phyloP scores from a whole-genome alignment of 495 filamentous ascomycete genomes.

The Baudoinia panamericana region DNA sequence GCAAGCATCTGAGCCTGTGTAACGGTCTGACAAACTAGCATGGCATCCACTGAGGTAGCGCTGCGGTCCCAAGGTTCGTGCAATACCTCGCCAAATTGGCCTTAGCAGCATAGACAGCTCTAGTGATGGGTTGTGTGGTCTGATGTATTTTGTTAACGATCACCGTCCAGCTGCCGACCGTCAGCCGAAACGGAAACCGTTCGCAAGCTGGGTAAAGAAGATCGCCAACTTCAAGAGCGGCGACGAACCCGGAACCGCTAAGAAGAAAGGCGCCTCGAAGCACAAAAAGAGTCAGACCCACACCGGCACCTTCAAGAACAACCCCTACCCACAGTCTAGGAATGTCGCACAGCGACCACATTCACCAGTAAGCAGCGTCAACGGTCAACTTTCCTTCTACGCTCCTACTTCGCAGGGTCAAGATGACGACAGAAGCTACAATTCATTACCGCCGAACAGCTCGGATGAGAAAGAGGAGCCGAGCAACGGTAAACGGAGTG shows the following conservation, averaged over 20 bases:
- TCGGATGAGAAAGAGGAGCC: conserved; percentile 35
- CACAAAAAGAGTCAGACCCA: conserved; percentile 41
- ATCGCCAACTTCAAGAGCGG: conserved; percentile 57
- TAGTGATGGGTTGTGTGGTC: too few relatives aligned
- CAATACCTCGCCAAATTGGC: too few relatives aligned
- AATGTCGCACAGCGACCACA: conserved; percentile 32
- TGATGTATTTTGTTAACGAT: too few relatives aligned
- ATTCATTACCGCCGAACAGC: conserved; percentile 12
- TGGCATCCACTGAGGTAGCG: conserved; percentile 17
- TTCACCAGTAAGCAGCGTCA: conserved; percentile 30
- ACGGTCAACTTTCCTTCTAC: conserved; percentile 42
- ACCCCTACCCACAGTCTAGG: conserved; percentile 66
- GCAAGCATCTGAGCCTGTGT: too few relatives aligned
- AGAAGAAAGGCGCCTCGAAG: conserved; percentile 39
- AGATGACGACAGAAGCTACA: conserved; percentile 24
- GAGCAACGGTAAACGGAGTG: conserved; percentile 46
- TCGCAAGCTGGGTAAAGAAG: conserved; percentile 89
- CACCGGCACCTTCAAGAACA: conserved; percentile 51
- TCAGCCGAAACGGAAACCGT: conserved; percentile 66
- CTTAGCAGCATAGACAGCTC: too few relatives aligned
- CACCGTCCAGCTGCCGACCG: conserved; percentile 35
- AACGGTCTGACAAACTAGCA: too few relatives aligned
- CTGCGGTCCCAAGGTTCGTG: background rate
- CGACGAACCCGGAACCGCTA: conserved; percentile 21
- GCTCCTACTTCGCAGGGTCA: conserved; percentile 2